These are phyloP conservation scores for Galerina marginata DNA, from an alignment of 768 basidiomycete genomes.

Conservation along the genomic window DNA sequence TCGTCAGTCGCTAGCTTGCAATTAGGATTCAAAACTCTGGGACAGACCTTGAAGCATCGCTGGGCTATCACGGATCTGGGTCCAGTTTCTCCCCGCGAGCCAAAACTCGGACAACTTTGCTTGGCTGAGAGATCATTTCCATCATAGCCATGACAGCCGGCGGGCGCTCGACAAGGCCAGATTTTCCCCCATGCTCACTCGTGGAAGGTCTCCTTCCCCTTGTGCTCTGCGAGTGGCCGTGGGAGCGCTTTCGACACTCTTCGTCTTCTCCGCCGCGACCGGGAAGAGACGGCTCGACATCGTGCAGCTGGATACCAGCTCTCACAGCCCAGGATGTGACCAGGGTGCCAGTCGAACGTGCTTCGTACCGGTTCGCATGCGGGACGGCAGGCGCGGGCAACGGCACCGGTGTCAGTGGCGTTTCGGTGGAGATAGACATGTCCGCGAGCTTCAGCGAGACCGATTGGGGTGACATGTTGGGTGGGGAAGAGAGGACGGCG, in stretches of 20 bases:
- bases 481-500: conserved; percentile 51
- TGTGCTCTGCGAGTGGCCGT: conserved; percentile 23
- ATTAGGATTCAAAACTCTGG: not conserved
- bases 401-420: conserved; percentile 58
- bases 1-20: not conserved
- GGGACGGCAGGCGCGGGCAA: conserved; percentile 61
- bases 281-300: conserved; percentile 53
- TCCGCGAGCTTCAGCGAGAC: conserved; percentile 35
- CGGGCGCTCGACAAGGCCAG: conserved; percentile 74
- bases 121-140: conserved; percentile 75
- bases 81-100: conserved; percentile 88
- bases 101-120: conserved; percentile 77
- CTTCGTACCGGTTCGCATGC: conserved; percentile 63
- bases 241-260: conserved; percentile 35
- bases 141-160: conserved; percentile 84
- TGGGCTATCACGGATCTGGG: conserved; percentile 26
- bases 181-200: conserved; percentile 26
- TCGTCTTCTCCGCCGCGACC: conserved; percentile 37
- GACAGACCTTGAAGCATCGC: not conserved
- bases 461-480: conserved; percentile 41
- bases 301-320: conserved; percentile 62
- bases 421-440: conserved; percentile 28
- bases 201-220: conserved; percentile 33
- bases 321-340: conserved; percentile 71
- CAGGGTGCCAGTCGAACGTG: conserved; percentile 65